Base-by-base conservation (phyloP, 1,284 basidiomycete genomes). In the Paramarasmius palmivorus region DNA sequence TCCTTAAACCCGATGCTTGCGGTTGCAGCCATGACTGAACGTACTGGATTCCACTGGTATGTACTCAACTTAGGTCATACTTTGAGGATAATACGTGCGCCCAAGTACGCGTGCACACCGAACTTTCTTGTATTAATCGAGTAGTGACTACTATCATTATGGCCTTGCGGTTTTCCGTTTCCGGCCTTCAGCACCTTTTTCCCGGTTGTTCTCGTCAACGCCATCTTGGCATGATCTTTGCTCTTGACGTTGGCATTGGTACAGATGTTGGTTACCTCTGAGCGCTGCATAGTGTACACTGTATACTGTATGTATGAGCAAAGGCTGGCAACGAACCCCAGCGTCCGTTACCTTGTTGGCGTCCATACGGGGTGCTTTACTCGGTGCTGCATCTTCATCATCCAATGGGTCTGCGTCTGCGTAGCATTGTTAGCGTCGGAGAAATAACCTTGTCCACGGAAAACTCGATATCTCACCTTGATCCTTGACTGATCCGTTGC, bases 201-300 rank as follows among this genome's bases (percentile, higher is more conserved):
- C 82, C 36, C 80, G 79, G 45, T 68, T 68, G 20, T 73, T 62
- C 77, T 82, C 69, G 86, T 71, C 47, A 86, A 61, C 17, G 79
- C 76, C 15, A 81, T 77, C 62, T 86, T 88, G 49, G 72, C 70
- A 36, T 88, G 81, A 58, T 83, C 94, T 68, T 89, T 92, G 73
- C 94, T 94, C 77, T 95, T 95, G 65, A 95, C 92, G 63, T 95
- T 95, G 2, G 90, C 82, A 45, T 68, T 79, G 6, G 88, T 86
- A 75, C 93, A 98, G 78, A 95, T 98, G 75, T 98, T 98, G 55
- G 82, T 81, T 15, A 92, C 84, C 73, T 93, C 95, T n/a, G n/a
- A n/a, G 75, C 86, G 88, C 90, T 91, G 63, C 22, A 40, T 38
- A 38, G 12, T 44, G 5, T n/a, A n/a, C n/a, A n/a, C n/a, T n/a